Conservation (phyloP, 2,329 filamentous ascomycete genomes). For the Aspergillus quadrilineatus region DNA sequence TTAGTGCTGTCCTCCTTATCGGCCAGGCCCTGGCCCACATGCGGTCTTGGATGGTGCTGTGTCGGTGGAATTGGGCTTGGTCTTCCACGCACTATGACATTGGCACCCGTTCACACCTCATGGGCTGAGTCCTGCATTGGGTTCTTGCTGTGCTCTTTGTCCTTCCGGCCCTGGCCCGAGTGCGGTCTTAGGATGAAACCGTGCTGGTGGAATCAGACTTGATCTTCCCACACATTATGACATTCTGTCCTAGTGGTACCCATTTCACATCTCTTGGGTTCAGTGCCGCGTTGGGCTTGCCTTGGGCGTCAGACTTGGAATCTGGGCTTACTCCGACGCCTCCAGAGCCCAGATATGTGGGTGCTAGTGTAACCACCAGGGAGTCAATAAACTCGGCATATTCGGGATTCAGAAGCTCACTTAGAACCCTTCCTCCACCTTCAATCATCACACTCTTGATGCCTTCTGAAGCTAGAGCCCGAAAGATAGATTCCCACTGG, state of each 20-base stretch:
- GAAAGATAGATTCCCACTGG: conserved; percentile 65
- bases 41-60: too few relatives aligned
- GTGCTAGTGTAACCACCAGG: conserved; percentile 85
- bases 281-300: conserved; percentile 59
- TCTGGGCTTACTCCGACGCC: conserved; percentile 77
- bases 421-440: conserved; percentile 80
- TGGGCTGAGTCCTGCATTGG: too few relatives aligned
- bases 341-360: conserved; percentile 81
- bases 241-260: conserved; percentile 77
- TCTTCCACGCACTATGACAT: too few relatives aligned
- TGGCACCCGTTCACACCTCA: too few relatives aligned
- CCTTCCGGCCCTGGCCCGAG: conserved; percentile 6
- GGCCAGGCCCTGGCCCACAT: too few relatives aligned
- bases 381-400: conserved; percentile 67
- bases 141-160: neutral
- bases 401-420: conserved; percentile 67
- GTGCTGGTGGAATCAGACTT: conserved; percentile 3
- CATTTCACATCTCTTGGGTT: conserved; percentile 68
- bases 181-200: neutral
- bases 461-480: conserved; percentile 57
- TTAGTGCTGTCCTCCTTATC: too few relatives aligned
- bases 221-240: conserved; percentile 73
- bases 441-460: conserved; percentile 86
- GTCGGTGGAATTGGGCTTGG: too few relatives aligned
- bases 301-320: conserved; percentile 52